These are phyloP conservation scores for Trichoderma arundinaceum DNA, from an alignment of 2,329 filamentous ascomycete species.

Conservation along the genomic window DNA sequence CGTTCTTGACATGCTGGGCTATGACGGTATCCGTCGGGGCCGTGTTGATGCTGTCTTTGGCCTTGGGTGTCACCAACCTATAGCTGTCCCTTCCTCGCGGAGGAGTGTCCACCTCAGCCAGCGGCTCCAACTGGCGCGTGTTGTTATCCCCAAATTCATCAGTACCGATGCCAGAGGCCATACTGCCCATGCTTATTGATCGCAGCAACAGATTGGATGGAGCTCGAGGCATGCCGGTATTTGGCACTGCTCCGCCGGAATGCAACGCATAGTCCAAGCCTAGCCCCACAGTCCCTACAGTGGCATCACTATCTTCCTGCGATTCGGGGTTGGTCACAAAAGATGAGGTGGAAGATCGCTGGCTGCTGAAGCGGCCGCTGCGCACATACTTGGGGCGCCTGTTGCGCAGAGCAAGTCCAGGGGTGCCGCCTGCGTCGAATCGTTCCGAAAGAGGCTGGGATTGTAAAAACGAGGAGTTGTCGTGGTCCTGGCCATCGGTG, in stretches of 20 bases:
- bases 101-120: conserved; percentile 56
- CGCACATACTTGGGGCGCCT: conserved; percentile 63
- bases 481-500: conserved; percentile 41
- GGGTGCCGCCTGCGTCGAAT: conserved; percentile 54
- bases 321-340: conserved; percentile 60
- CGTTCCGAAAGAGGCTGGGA: conserved; percentile 43
- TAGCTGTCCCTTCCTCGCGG: conserved; percentile 49
- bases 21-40: conserved; percentile 87
- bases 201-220: conserved; percentile 67
- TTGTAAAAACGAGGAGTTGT: conserved; percentile 40
- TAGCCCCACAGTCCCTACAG: conserved; percentile 64
- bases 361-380: conserved; percentile 63
- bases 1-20: conserved; percentile 84
- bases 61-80: conserved; percentile 72
- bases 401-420: conserved; percentile 53
- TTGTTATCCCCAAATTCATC: conserved; percentile 57
- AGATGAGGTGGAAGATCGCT: conserved; percentile 66
- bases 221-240: conserved; percentile 55
- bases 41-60: conserved; percentile 56
- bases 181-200: conserved; percentile 86
- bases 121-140: conserved; percentile 54
- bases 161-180: conserved; percentile 70
- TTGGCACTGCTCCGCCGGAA: conserved; percentile 75
- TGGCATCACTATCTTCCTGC: conserved; percentile 72
- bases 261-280: conserved; percentile 81